Evolutionary conservation across 2,329 filamentous ascomycete species (phyloP), one percentile per base, ranked within the genome.

Genomic region (Fusarium xyrophilum): DNA sequence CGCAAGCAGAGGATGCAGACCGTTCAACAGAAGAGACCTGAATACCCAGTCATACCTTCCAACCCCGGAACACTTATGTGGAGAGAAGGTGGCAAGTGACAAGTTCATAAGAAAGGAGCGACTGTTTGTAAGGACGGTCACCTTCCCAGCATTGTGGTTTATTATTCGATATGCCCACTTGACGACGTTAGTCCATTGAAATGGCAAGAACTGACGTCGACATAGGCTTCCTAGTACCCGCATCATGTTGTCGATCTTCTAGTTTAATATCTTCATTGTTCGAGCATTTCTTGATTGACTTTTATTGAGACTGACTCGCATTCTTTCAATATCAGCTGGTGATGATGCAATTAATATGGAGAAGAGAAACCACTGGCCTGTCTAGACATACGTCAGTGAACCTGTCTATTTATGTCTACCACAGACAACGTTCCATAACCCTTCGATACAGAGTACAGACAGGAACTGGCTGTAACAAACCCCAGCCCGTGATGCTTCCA

Each of bases 271-370:
- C 17, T 39, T 30, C 32, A 39, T 35, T 33, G 28, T 21, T 52
- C 27, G 35, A 42, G n/a, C 42, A 23, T 35, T 27, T 38, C 17
- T 40, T 33, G 10, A 53, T 52, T 35, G 17, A 54, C 38, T 55
- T 40, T n/a, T n/a, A n/a, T n/a, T 35, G 14, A 39, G 19, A 42
- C 56, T 67, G 57, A 69, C 66, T 67, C 66, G 62, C 40, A 46
- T 40, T 51, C 23, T 46, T 13, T 35, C 17, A 46, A 57, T 48
- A 36, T 46, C n/a, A 15, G 56, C 14, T 48, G 35, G 40, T 39
- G 19, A 63, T 51, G 15, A 39, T 58, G 44, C 35, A 60, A 38
- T 59, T 46, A 51, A 60, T 67, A 48, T 55, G 12, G 17, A 53
- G 33, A 36, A 30, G 33, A 40, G 28, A 19, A 51, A 11, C 23